These are phyloP conservation scores for Saxophila tyrrhenica DNA, from an alignment of 495 filamentous ascomycete genomes.

Conservation along the genomic window DNA sequence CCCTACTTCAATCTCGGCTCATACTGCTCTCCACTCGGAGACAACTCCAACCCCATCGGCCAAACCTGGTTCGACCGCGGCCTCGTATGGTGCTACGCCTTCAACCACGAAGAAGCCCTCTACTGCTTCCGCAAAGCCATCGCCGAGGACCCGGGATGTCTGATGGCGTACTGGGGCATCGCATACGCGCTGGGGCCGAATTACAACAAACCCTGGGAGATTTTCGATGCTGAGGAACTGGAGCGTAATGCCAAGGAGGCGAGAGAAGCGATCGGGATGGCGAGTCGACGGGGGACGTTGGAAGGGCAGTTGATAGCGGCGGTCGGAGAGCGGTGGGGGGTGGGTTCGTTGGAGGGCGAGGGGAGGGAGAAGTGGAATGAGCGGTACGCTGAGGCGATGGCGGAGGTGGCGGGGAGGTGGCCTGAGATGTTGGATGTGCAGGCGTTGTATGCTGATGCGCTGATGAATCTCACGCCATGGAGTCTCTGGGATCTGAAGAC, in stretches of 20 bases:
- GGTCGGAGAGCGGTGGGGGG: constrained; percentile 43
- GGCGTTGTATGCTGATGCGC: constrained; percentile 49
- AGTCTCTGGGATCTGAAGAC: constrained; percentile 51
- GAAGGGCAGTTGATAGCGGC: constrained; percentile 40
- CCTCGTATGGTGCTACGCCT: constrained; percentile 52
- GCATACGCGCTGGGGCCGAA: constrained; percentile 57
- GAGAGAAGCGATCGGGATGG: constrained; percentile 34
- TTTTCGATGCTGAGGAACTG: constrained; percentile 51
- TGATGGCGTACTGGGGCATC: constrained; percentile 58
- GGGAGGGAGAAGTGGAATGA: constrained; percentile 34
- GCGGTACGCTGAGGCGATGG: constrained; percentile 52
- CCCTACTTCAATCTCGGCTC: constrained; percentile 53
- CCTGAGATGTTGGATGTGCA: constrained; percentile 49
- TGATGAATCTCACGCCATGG: constrained; percentile 64
- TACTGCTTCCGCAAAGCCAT: constrained; percentile 50
- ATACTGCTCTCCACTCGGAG: constrained; percentile 39
- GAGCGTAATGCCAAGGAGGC: constrained; percentile 35
- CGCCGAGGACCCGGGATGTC: constrained; percentile 39
- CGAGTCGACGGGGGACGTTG: constrained; percentile 13
- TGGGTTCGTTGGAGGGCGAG: constrained; percentile 20
- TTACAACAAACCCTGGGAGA: constrained; percentile 63
- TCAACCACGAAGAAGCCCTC: constrained; percentile 53
- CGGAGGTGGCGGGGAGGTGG: constrained; percentile 40
- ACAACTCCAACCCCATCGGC: constrained; percentile 32
- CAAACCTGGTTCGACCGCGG: constrained; percentile 53